Conservation (phyloP, 148 eudicot genomes). For the Rhododendron molle region DNA sequence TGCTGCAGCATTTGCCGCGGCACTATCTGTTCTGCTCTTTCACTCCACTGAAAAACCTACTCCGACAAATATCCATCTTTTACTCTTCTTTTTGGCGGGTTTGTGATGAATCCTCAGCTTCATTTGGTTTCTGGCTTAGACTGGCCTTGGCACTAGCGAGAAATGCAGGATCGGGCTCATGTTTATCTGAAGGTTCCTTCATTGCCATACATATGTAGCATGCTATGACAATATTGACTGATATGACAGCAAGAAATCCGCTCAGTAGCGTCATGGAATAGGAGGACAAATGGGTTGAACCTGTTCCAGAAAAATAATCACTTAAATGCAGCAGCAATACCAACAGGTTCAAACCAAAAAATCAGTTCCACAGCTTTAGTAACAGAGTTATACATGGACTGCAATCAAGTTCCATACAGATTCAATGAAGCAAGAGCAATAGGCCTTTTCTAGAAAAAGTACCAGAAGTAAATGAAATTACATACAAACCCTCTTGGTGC, state of each 20-base stretch:
- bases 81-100: constrained; percentile 37
- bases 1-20: not conserved
- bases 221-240: constrained; percentile 75
- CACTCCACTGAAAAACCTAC: not conserved
- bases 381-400: not conserved
- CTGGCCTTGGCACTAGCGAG: constrained; percentile 59
- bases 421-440: not conserved
- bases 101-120: constrained; percentile 24
- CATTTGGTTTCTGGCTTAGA: constrained; percentile 34
- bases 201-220: constrained; percentile 71
- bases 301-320: constrained; percentile 31
- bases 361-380: not conserved
- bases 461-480: not conserved
- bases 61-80: constrained; percentile 11
- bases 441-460: not conserved
- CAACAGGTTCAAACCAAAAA: not conserved
- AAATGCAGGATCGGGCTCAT: constrained; percentile 65
- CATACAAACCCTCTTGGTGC: not conserved
- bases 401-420: not conserved
- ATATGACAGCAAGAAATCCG: constrained; percentile 83
- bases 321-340: not conserved
- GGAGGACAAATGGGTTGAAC: constrained; percentile 51
- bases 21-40: not conserved
- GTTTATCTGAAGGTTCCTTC: constrained; percentile 71
- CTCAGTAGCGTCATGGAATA: too few species aligned